Evolutionary conservation across 495 filamentous ascomycete genomes (phyloP), one percentile per base, ranked within the genome.

Genomic region (Lasiosphaeria ovina): DNA sequence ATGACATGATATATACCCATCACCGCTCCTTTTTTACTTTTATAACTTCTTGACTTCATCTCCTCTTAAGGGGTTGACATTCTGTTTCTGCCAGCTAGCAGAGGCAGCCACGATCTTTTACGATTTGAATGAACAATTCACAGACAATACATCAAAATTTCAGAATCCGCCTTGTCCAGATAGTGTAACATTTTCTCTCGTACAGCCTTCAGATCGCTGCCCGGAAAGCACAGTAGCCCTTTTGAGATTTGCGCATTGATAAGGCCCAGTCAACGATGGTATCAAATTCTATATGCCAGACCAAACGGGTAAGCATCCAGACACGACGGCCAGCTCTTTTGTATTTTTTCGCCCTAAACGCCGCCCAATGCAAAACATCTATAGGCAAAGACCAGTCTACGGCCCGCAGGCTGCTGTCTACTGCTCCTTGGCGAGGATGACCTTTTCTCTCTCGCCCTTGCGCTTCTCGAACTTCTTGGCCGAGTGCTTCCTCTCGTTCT

Each of bases 401-500:
- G 24, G 24, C 24, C 24, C 24, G 24, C 24, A 24, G 24, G 24
- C 24, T 24, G 24, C 24, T 2, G 11, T 35, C 44, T 81, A 91
- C 78, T 90, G 81, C 75, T 95, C 90, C 60, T 77, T 83, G 48
- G 85, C 84, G 66, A 98, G 69, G 55, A 99, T 83, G 79, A 92
- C 92, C 81, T 96, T 96, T 79, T 97, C 93, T 70, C 95, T 87
- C 81, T 97, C 92, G 66, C 83, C 84, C 74, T 81, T 82, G 72
- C 92, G 84, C 72, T 85, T 83, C 71, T 81, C 75, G 66, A 89
- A 80, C 64, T 85, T 78, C 81, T 93, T 94, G 79, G 84, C 89
- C 44, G 83, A 87, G 75, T 98, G 92, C 76, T 89, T 94, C 68
- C 95, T 81, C 77, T 94, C 88, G 72, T 98, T 99, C 78, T 99